phyloP scores from a whole-genome alignment of 257 asterid genomes.

The Nicotiana tomentosiformis region DNA sequence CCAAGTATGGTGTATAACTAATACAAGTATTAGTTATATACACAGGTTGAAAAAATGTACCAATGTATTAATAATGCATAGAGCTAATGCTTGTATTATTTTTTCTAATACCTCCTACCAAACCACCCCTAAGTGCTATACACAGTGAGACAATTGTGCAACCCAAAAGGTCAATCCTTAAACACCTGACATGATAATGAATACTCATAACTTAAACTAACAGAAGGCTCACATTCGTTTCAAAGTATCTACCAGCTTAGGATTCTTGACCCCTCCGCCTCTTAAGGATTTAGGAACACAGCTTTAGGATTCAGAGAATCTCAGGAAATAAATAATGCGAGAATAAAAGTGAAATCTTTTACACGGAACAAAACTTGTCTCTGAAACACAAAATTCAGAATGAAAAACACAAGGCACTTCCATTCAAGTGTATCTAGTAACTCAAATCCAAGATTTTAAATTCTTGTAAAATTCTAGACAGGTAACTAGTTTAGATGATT shows the following conservation, averaged over 20 bases:
- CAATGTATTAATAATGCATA: no score
- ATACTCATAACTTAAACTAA: background rate
- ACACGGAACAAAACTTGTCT: background rate
- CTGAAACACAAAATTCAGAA: conserved; percentile 9
- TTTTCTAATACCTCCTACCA: no score
- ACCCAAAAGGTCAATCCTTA: background rate
- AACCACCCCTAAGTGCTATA: no score
- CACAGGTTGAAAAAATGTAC: no score
- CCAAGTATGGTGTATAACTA: no score
- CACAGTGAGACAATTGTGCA: background rate
- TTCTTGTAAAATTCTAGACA: conserved; percentile 14
- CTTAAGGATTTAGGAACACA: background rate
- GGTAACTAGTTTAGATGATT: conserved; percentile 32
- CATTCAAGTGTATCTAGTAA: background rate
- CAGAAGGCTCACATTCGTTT: background rate
- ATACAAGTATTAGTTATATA: no score
- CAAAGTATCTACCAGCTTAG: background rate
- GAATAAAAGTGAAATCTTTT: background rate
- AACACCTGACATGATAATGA: background rate
- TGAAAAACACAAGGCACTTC: conserved; percentile 9
- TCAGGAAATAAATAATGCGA: background rate
- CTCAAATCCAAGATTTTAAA: conserved; percentile 5
- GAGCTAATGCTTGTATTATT: no score
- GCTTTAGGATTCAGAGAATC: background rate
- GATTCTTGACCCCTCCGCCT: background rate